Conservation (phyloP, 2,329 filamentous ascomycete genomes). For the Curvularia verruculosa region DNA sequence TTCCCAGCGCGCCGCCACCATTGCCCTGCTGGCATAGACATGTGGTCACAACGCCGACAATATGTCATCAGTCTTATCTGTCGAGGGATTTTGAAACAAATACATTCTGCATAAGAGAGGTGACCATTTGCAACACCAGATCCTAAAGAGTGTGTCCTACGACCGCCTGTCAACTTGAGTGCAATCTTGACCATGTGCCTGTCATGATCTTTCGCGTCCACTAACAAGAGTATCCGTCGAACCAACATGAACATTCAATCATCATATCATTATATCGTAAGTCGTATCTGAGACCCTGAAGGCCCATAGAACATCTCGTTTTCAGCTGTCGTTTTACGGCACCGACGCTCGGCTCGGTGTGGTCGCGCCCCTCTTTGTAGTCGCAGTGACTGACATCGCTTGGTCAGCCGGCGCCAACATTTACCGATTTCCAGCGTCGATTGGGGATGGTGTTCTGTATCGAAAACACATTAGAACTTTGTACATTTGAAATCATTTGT, state of each 20-base stretch:
- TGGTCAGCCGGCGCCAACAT: background rate
- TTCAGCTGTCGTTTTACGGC: background rate
- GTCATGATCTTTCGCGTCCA: background rate
- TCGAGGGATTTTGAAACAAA: background rate
- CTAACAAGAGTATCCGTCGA: background rate
- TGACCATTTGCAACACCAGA: background rate
- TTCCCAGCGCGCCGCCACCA: slow-evolving; percentile 5
- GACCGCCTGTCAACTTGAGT: background rate
- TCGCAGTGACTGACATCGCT: background rate
- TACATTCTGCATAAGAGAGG: background rate
- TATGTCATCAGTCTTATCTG: background rate
- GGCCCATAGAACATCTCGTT: background rate
- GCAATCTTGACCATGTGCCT: background rate
- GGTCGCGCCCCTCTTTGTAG: background rate
- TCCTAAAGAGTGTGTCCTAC: background rate
- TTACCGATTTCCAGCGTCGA: background rate
- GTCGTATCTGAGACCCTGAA: background rate
- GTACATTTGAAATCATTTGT: background rate
- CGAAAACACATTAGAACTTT: background rate
- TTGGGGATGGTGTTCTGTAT: background rate
- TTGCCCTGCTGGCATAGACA: background rate
- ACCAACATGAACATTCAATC: background rate
- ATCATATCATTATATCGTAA: background rate
- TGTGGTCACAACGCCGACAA: background rate
- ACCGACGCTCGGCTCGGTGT: background rate